Base-by-base conservation (phyloP, 2,329 filamentous ascomycete genomes). In the Trichoderma sp. region DNA sequence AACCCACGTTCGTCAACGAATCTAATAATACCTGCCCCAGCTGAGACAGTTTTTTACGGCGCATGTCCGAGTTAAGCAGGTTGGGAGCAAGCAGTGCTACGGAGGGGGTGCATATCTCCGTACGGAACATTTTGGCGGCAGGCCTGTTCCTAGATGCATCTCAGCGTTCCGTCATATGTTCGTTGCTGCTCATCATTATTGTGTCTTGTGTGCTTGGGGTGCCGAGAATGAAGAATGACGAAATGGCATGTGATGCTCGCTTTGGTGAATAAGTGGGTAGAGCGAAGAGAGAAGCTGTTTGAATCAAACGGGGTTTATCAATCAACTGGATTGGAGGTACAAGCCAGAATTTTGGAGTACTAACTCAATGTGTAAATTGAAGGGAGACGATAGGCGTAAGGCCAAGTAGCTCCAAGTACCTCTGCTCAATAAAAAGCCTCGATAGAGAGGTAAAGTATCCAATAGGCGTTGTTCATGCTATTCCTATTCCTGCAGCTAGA, bases 241-340 rank as follows among this genome's bases (percentile, higher is more conserved):
- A 65, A 73, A 65, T 73, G 72, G 72, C 75, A 76, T 76, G 75
- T 76, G 75, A 76, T 76, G 35, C 29, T 63, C 75, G 75, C 56
- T 71, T 76, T 71, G 64, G 64, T 33, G 60, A 27, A 71, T 76
- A 62, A 27, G 29, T 35, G 50, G 27, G 27, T n/a, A 31, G 35
- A 60, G 60, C 21, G 50, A n/a, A 68, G 35, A 29, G 11, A 35
- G 31, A 21, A 38, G 11, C 29, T 24, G 33, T 3, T 45, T 60
- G 9, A 27, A 41, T 4, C 16, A 33, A 38, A 41, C 29, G 53
- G 50, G 45, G 38, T 24, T 33, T 50, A 62, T 75, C 65, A 21
- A 14, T 27, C 12, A 63, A 41, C 24, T 41, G 63, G 50, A 53
- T 24, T 38, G 41, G 8, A 33, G 60, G 29, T 50, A 53, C 45